A percentile compares a stretch with the other conserved stretches of the same genome.
phyloP scores from a whole-genome alignment of 495 filamentous ascomycete genomes.

The Immersiella caudata region DNA sequence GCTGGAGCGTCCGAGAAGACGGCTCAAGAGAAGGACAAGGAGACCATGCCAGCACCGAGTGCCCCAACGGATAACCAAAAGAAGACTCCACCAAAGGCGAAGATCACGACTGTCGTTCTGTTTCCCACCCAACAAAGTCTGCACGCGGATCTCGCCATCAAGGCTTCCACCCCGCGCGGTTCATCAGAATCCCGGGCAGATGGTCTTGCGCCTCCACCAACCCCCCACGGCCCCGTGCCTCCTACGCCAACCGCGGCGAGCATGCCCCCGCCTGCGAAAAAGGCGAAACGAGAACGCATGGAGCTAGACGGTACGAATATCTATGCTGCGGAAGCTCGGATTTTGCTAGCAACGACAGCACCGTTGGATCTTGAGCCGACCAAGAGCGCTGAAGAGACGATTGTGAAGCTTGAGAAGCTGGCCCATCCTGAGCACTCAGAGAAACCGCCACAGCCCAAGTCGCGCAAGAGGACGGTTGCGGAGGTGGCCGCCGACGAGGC shows the following conservation, averaged over 20 bases:
- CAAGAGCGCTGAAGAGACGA: slow-evolving; percentile 64
- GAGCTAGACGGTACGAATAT: slow-evolving; percentile 72
- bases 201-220: slow-evolving; percentile 62
- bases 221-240: slow-evolving; percentile 64
- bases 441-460: slow-evolving; percentile 79
- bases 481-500: slow-evolving; percentile 95
- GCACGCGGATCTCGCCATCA: slow-evolving; percentile 72
- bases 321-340: slow-evolving; percentile 70
- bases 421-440: slow-evolving; percentile 74
- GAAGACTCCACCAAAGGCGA: slow-evolving; percentile 52
- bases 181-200: slow-evolving; percentile 50
- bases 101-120: slow-evolving; percentile 76
- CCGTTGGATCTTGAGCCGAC: slow-evolving; percentile 78
- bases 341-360: slow-evolving; percentile 69
- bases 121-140: slow-evolving; percentile 78
- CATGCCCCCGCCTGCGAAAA: slow-evolving; percentile 67
- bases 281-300: slow-evolving; percentile 68
- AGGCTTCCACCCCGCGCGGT: slow-evolving; percentile 67
- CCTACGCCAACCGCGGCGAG: slow-evolving; percentile 56
- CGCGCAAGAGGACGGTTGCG: slow-evolving; percentile 88
- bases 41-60: slow-evolving; percentile 56
- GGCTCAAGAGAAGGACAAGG: slow-evolving; percentile 42
- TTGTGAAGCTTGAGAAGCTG: slow-evolving; percentile 68
- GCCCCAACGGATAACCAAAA: slow-evolving; percentile 51
- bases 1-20: slow-evolving; percentile 34